Percentiles rank a stretch among this genome's conserved stretches.
These are phyloP conservation scores for Pythium chondricola DNA, from an alignment of 352 stramenopile genomes.

Conservation along the genomic window DNA sequence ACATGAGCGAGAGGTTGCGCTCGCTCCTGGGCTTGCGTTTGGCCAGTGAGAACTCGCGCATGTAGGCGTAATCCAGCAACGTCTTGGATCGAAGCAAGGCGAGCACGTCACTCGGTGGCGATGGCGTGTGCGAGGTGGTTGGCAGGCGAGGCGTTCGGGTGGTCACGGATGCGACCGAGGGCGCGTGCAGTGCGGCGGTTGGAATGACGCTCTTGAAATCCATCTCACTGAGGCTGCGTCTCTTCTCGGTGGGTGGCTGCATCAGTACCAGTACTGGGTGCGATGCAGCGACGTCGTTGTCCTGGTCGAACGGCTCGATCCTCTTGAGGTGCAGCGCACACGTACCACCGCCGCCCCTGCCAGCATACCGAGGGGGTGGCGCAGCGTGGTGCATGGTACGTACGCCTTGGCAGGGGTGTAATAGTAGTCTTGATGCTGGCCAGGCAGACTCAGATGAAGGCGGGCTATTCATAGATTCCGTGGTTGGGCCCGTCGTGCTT, in stretches of 20 bases:
- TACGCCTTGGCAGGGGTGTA: too few species aligned
- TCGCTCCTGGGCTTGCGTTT: conserved; percentile 27
- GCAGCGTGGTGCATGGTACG: too few species aligned
- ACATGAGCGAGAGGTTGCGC: conserved; percentile 36
- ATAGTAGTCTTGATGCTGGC: too few species aligned
- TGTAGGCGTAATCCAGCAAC: conserved; percentile 44
- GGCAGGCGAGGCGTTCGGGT: not conserved
- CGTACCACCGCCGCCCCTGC: not conserved
- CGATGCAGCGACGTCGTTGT: too few species aligned
- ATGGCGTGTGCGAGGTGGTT: not conserved
- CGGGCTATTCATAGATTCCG: too few species aligned
- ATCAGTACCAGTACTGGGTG: too few species aligned
- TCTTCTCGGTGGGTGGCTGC: too few species aligned
- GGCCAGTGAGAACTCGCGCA: conserved; percentile 43
- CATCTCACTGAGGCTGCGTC: not conserved
- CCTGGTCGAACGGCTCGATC: not conserved
- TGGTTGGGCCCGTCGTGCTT: too few species aligned
- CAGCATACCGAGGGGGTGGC: too few species aligned
- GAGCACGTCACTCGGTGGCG: conserved; percentile 19
- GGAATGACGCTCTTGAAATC: not conserved
- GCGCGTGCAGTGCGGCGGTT: not conserved
- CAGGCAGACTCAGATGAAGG: too few species aligned
- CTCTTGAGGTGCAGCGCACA: not conserved
- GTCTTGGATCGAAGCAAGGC: conserved; percentile 29
- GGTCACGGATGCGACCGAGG: conserved; percentile 1